phyloP scores from a whole-genome alignment of 1,139 yeast genomes.

The Cylindricascospora bacillispora region DNA sequence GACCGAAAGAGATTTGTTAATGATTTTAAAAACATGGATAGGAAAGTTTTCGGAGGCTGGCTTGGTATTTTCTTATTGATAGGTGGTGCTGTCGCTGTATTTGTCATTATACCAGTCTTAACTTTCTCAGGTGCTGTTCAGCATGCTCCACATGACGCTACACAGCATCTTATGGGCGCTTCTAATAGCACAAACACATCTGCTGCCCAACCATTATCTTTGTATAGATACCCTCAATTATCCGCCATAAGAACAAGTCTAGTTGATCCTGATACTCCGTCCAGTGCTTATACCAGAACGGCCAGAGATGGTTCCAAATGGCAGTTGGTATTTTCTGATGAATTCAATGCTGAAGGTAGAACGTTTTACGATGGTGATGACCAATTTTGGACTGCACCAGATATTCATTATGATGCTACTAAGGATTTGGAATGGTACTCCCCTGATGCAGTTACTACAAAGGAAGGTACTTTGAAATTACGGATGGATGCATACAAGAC shows the following conservation, averaged over 20 bases:
- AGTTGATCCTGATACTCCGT: conserved; percentile 74
- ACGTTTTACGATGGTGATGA: conserved; percentile 77
- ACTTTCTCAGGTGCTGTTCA: conserved; percentile 56
- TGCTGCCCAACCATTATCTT: conserved; percentile 36
- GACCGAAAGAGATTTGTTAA: conserved; percentile 49
- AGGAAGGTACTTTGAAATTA: conserved; percentile 50
- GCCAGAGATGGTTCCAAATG: conserved; percentile 48
- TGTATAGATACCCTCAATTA: conserved; percentile 46
- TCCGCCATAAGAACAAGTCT: conserved; percentile 49
- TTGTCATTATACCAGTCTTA: conserved; percentile 59
- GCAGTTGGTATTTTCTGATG: conserved; percentile 70
- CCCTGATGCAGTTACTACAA: conserved; percentile 68
- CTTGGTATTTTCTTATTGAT: conserved; percentile 44
- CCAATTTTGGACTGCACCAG: conserved; percentile 70
- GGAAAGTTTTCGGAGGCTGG: conserved; percentile 44
- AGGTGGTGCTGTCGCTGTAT: conserved; percentile 49
- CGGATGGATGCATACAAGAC: conserved; percentile 62
- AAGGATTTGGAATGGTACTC: conserved; percentile 79
- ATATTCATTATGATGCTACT: conserved; percentile 69
- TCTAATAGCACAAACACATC: conserved; percentile 2
- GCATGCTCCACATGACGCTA: conserved; percentile 21
- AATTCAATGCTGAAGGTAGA: conserved; percentile 70
- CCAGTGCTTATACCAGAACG: conserved; percentile 33
- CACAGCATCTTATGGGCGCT: conserved; percentile 8
- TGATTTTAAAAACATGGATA: conserved; percentile 51